Evolutionary conservation across 805 yeast genomes (phyloP), one percentile per base, ranked within the genome.

Genomic region (Saturnispora besseyi): DNA sequence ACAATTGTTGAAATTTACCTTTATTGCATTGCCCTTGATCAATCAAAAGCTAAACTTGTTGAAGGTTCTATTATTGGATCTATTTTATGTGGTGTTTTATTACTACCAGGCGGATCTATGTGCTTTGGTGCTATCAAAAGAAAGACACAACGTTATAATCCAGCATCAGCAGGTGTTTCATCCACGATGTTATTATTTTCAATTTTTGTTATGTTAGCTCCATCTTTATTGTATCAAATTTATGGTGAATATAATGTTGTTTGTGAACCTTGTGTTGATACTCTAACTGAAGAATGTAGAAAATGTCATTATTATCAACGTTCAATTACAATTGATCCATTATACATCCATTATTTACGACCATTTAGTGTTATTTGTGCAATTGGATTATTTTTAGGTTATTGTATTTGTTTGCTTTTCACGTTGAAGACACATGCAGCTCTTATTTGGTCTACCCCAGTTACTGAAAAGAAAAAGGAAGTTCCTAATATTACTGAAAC

Each of bases 11-110:
- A 93, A 64, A 85, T 93, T 8, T 93, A 83, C 64, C 70, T 91
- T 45, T 93, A 93, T 64, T 84, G 96, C 66, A 96, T 91, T 21
- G 98, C 99, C 0, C 71, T 93, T 53, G 73, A 78, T 47, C 95
- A 90, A 62, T 77, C 81, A 2, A 91, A 93, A 62, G 96, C 96
- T 2, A 77, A 80, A 48, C 73, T 93, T 24, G 99, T 93, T 3
- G 99, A 93, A 68, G 99, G 99, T 22, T 85, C 96, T 10, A 81
- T 93, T 76, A 84, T 93, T 58, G 99, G 99, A 0, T 86, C 96
- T 1, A 83, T 93, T 52, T 65, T 93, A 36, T 98, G 95, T 36
- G 99, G 95, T 51, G 96, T 93, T 1, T 67, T 93, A 43, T 72
- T 93, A 38, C 70, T 93, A 55, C 99, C 99, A 0, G 99, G 99